These are phyloP conservation scores for Tolypocladium sp. DNA, from an alignment of 2,329 filamentous ascomycete species.

Conservation along the genomic window DNA sequence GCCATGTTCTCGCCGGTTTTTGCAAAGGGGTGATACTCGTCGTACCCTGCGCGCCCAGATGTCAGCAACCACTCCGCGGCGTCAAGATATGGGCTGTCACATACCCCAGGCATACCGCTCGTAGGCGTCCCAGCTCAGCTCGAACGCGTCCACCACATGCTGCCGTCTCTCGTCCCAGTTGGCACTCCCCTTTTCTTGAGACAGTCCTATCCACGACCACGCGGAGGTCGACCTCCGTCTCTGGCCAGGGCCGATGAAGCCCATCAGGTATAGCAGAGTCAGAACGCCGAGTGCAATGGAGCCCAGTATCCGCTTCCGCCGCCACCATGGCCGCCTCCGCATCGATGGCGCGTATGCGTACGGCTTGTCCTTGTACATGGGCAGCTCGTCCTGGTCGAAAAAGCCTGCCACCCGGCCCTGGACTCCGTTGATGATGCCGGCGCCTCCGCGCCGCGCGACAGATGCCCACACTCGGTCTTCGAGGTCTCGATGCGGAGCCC, in stretches of 20 bases:
- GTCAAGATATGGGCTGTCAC: constrained; percentile 19
- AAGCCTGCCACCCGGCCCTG: constrained; percentile 55
- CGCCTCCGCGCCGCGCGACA: constrained; percentile 25
- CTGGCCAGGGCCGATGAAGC: constrained; percentile 39
- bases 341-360: constrained; percentile 57
- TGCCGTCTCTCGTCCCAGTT: constrained; percentile 75
- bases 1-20: constrained; percentile 80
- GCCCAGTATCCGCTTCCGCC: constrained; percentile 51
- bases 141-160: constrained; percentile 80
- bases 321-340: constrained; percentile 50
- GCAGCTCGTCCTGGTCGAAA: constrained; percentile 53
- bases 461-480: constrained; percentile 60
- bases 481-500: constrained; percentile 51
- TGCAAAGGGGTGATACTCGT: constrained; percentile 78
- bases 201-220: constrained; percentile 50
- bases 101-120: constrained; percentile 89
- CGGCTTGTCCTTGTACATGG: constrained; percentile 99
- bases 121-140: constrained; percentile 87
- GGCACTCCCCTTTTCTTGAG: constrained; percentile 34
- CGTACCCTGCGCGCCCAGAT: constrained; percentile 47
- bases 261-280: constrained; percentile 60
- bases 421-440: constrained; percentile 40
- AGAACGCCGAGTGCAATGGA: constrained; percentile 45
- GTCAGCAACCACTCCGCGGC: constrained; percentile 14
- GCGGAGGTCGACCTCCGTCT: constrained; percentile 24